These are phyloP conservation scores for Ganoderma leucocontextum DNA, from an alignment of 1,284 basidiomycete genomes.

Conservation along the genomic window DNA sequence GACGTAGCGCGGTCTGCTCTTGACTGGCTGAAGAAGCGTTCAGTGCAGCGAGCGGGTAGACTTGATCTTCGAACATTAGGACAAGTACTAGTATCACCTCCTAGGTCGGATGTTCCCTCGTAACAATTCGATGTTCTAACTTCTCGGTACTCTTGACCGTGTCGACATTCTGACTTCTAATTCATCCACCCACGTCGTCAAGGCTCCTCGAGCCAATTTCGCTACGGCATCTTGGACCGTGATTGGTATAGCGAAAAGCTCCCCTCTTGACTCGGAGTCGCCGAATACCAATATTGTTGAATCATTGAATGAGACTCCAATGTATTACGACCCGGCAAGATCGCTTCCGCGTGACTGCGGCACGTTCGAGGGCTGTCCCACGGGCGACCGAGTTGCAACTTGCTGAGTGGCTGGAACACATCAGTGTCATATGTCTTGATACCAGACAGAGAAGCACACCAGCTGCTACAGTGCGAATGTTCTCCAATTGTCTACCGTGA, in stretches of 20 bases:
- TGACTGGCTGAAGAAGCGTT: constrained; percentile 44
- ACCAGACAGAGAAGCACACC: too few species aligned
- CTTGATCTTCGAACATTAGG: constrained; percentile 42
- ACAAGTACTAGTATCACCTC: constrained; percentile 35
- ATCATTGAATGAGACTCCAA: too few species aligned
- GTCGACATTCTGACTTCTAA: background rate
- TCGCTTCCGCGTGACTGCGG: too few species aligned
- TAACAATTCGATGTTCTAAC: background rate
- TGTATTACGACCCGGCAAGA: too few species aligned
- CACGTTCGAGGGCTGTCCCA: too few species aligned
- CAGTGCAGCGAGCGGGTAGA: constrained; percentile 29
- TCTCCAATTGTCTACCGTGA: too few species aligned
- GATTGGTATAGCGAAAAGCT: background rate
- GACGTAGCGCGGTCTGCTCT: constrained; percentile 64
- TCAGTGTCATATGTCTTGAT: too few species aligned
- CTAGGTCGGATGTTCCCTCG: background rate
- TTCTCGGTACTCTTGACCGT: too few species aligned
- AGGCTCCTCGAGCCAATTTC: background rate
- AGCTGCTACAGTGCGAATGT: too few species aligned
- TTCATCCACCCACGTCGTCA: background rate
- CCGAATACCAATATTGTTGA: background rate
- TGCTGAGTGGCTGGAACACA: too few species aligned
- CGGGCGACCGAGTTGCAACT: too few species aligned
- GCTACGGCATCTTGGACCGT: background rate
- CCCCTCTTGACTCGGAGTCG: background rate